phyloP scores from a whole-genome alignment of 2,329 filamentous ascomycete genomes.

The Colletotrichum sp. region DNA sequence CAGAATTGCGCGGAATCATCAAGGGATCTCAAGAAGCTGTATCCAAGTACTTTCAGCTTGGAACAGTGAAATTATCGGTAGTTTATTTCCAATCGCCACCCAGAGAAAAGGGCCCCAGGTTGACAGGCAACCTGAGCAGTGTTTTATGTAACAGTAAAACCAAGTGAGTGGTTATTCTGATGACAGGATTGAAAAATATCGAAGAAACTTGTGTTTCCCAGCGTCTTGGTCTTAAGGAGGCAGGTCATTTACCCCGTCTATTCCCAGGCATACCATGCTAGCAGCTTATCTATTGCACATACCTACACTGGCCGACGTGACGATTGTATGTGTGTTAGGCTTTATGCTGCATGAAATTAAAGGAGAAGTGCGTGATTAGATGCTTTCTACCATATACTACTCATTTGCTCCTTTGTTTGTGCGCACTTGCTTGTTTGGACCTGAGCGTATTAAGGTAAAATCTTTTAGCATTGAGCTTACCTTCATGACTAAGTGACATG shows the following conservation, averaged over 20 bases:
- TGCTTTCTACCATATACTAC: neutral
- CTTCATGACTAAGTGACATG: neutral
- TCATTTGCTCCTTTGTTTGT: neutral
- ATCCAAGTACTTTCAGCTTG: neutral
- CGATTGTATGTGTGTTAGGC: neutral
- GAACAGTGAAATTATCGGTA: neutral
- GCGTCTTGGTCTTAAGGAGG: neutral
- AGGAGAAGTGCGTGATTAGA: too few relatives aligned
- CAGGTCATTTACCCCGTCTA: neutral
- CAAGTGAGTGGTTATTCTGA: neutral
- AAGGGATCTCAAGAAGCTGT: neutral
- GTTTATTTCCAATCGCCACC: neutral
- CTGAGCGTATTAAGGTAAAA: neutral
- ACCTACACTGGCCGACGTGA: neutral
- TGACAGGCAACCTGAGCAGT: neutral
- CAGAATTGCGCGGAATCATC: neutral
- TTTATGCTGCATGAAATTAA: too few relatives aligned
- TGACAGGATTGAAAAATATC: neutral
- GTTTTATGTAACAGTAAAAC: neutral
- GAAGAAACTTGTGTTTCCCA: neutral
- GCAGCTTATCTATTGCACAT: neutral
- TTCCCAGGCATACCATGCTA: neutral
- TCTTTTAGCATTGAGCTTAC: neutral
- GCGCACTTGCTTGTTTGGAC: neutral
- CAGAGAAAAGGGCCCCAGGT: neutral